Conservation (phyloP, 2,329 filamentous ascomycete genomes). For the Colletotrichum godetiae region DNA sequence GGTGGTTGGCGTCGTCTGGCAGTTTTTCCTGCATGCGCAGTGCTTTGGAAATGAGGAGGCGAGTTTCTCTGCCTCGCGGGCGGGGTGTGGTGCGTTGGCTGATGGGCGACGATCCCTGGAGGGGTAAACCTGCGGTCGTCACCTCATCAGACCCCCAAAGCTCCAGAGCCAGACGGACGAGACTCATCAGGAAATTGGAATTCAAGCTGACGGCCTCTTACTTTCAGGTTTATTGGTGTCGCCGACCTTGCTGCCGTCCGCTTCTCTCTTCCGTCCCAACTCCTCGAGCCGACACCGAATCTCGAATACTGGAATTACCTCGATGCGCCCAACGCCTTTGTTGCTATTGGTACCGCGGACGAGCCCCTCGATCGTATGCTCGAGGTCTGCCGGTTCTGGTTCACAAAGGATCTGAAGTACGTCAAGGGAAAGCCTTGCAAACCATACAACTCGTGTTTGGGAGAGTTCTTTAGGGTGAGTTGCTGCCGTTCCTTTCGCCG, state of each 20-base stretch:
- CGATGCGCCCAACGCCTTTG: constrained; percentile 92
- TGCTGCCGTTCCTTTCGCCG: not conserved
- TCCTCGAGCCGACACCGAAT: constrained; percentile 96
- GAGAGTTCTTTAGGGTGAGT: constrained; percentile 94
- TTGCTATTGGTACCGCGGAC: constrained; percentile 86
- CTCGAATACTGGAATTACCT: constrained; percentile 99
- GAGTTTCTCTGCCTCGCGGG: not conserved
- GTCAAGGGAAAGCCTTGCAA: constrained; percentile 99
- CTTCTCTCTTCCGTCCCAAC: constrained; percentile 94
- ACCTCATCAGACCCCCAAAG: not conserved
- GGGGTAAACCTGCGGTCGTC: not conserved
- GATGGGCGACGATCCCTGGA: not conserved
- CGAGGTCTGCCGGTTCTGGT: constrained; percentile 95
- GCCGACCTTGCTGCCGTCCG: constrained; percentile 94
- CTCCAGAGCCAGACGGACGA: not conserved
- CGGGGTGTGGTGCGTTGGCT: not conserved
- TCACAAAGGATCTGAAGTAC: constrained; percentile 99
- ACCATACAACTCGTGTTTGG: constrained; percentile 96
- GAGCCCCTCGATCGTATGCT: constrained; percentile 94
- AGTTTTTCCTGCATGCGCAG: constrained; percentile 3
- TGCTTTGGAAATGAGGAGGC: not conserved
- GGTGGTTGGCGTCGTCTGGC: not conserved
- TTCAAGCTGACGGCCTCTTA: constrained; percentile 25
- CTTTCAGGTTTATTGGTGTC: constrained; percentile 88
- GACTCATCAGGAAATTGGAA: not conserved